Evolutionary conservation across 257 asterid species (phyloP), one percentile per base, ranked within the genome.

Genomic region (Solanum chilense): DNA sequence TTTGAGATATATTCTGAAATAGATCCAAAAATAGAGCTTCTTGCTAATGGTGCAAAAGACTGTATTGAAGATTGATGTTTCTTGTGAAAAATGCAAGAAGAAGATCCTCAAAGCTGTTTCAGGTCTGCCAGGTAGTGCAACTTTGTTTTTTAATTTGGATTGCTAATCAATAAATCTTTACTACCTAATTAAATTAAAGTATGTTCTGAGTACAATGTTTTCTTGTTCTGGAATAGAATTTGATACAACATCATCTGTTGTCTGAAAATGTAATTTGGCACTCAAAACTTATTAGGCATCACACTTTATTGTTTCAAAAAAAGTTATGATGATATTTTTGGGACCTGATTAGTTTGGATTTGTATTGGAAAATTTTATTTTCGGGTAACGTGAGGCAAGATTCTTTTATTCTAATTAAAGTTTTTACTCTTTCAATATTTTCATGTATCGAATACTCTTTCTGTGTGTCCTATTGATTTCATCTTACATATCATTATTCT

Each of bases 21-120:
- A 44, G 37, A 45, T 33, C 49, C 18, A 13, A 62, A 56, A 31
- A 52, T 66, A 45, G 18, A 12, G 4, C 12, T 60, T 45, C 21
- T 25, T 25, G 20, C 85, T 80, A 20, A 91, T 93, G 95, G 91
- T 90, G 29, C 91, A 91, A 82, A 93, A 90, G 83, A 93, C 94
- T 29, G 93, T 91, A n/a, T 86, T 93, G 87, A 93, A 89, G 89
- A 93, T 91, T 16, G 90, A 91, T 85, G 78, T 91, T 84, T 89
- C 93, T 70, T 90, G 93, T 88, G 83, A 92, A 9, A 91, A 92
- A 87, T 92, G 95, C 87, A 93, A 91, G 91, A 91, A 81, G 82
- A 93, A 90, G 86, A 77, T 92, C 88, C 91, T 93, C 86, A 90
- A 91, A 89, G 94, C 94, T 15, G 93, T 93, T 6, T 89, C 93